Evolutionary conservation across 306 rosid species (phyloP).

Genomic region (Inga oerstediana): DNA sequence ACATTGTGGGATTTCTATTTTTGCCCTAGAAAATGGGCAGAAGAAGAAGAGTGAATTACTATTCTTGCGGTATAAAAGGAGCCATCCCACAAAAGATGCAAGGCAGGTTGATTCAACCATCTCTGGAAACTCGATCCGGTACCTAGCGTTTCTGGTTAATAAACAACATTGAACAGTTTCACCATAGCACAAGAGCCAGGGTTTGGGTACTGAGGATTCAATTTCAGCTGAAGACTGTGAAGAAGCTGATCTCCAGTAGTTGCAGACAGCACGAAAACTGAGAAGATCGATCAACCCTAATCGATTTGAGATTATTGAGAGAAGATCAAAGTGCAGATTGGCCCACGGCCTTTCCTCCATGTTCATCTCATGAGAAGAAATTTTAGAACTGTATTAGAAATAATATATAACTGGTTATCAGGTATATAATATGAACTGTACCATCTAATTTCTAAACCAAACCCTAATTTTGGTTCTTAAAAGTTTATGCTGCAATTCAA

Average conservation of each 20-base stretch:
- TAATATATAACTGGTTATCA: too few species aligned
- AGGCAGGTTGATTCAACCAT: not conserved
- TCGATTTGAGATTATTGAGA: not conserved
- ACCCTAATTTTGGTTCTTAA: not conserved
- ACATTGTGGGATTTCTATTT: not conserved
- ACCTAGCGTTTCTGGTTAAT: not conserved
- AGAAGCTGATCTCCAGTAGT: not conserved
- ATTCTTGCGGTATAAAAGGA: not conserved
- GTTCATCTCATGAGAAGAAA: not conserved
- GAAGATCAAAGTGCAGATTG: not conserved
- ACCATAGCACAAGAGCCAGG: not conserved
- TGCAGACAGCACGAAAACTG: not conserved
- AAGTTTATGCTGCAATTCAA: too few species aligned
- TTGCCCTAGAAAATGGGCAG: not conserved
- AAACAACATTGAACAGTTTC: not conserved
- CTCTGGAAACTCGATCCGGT: not conserved
- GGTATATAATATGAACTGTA: too few species aligned
- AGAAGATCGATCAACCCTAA: not conserved
- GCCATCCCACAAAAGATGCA: not conserved
- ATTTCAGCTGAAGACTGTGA: not conserved
- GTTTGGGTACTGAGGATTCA: not conserved
- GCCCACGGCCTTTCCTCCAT: not conserved
- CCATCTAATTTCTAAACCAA: too few species aligned
- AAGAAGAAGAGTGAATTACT: not conserved
- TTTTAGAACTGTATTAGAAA: not conserved